Evolutionary conservation across 2,329 filamentous ascomycete species (phyloP).

Genomic region (Fusarium tuaranense): DNA sequence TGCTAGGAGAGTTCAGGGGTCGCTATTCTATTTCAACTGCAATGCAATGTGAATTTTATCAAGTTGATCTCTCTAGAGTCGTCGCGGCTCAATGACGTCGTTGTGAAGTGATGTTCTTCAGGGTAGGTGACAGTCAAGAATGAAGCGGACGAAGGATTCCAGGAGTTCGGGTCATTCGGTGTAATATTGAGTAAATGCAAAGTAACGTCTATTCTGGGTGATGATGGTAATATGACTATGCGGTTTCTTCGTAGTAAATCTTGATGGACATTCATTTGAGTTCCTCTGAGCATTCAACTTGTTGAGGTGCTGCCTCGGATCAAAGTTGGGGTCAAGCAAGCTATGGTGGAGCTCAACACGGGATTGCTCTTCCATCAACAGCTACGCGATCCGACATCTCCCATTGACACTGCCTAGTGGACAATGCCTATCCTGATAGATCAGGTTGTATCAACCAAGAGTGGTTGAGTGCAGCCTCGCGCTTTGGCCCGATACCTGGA

Average conservation of each 20-base stretch:
- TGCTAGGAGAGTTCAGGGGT: not conserved
- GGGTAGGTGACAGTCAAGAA: slow-evolving; percentile 13
- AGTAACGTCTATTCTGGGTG: not conserved
- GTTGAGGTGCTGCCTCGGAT: not conserved
- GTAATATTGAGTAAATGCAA: not conserved
- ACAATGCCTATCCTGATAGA: not conserved
- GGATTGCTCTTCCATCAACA: not conserved
- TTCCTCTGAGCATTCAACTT: not conserved
- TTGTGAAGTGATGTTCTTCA: slow-evolving; percentile 1
- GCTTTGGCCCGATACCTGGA: slow-evolving; percentile 19
- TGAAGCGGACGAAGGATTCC: not conserved
- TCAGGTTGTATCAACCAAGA: not conserved
- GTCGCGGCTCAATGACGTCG: slow-evolving; percentile 28
- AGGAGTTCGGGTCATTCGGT: not conserved
- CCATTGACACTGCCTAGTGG: slow-evolving; percentile 6
- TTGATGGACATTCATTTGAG: not conserved
- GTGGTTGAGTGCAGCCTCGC: slow-evolving; percentile 15
- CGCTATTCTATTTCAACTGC: slow-evolving; percentile 2
- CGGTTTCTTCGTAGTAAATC: not conserved
- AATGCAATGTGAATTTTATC: not conserved
- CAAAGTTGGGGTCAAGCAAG: not conserved
- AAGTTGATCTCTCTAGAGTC: not conserved
- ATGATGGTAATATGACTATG: not conserved
- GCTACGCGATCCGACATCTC: slow-evolving; percentile 17
- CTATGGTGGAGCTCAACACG: not conserved